phyloP scores from a whole-genome alignment of 768 basidiomycete species.

The Podaxis mareebaensis region DNA sequence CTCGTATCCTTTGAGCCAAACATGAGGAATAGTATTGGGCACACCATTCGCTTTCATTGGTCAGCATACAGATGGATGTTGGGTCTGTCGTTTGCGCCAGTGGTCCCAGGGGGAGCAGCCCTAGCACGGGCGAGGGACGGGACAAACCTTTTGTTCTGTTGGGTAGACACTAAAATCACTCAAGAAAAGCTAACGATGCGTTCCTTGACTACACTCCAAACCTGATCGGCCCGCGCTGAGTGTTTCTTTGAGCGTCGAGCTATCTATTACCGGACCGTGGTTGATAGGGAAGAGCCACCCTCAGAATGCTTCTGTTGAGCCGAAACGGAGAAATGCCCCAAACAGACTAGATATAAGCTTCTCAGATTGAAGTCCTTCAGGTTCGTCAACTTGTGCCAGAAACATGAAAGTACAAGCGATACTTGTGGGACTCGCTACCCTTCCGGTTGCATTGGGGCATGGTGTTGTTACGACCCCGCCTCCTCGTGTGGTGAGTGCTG shows the following conservation, averaged over 20 bases:
- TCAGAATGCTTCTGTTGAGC: background rate
- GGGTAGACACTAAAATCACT: background rate
- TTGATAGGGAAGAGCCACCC: background rate
- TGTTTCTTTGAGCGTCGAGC: too few relatives aligned
- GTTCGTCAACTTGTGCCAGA: background rate
- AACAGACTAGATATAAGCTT: background rate
- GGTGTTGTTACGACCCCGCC: slow-evolving; percentile 30
- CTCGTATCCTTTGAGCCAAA: too few relatives aligned
- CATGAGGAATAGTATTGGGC: too few relatives aligned
- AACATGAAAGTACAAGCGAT: slow-evolving; percentile 1
- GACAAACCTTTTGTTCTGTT: too few relatives aligned
- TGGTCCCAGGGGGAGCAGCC: too few relatives aligned
- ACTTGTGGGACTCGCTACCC: slow-evolving; percentile 8
- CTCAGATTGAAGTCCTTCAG: background rate
- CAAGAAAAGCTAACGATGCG: background rate
- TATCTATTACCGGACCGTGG: slow-evolving; percentile 8
- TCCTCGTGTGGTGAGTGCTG: slow-evolving; percentile 27
- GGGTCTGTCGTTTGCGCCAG: too few relatives aligned
- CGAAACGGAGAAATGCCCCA: background rate
- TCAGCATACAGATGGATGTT: too few relatives aligned
- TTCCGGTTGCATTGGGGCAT: slow-evolving; percentile 24
- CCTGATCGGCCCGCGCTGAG: background rate
- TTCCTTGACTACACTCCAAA: background rate
- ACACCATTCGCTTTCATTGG: too few relatives aligned
- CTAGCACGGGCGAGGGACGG: too few relatives aligned